Base-by-base conservation (phyloP, 1,284 basidiomycete genomes). In the Pseudozyma hubeiensis region DNA sequence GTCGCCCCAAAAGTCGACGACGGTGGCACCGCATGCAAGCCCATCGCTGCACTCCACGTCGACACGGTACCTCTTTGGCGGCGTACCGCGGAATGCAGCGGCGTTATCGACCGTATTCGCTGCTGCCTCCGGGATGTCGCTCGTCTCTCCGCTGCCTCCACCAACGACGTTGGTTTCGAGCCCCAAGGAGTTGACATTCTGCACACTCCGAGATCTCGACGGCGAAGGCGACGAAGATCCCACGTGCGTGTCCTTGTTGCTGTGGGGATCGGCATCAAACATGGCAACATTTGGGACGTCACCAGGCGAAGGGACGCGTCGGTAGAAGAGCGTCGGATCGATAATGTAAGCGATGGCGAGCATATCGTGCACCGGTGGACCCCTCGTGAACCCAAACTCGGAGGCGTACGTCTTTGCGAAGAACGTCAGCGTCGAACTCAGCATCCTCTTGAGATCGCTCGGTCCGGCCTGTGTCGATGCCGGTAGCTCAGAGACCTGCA, bases 291-390 rank as follows among this genome's bases (percentile, higher is more conserved):
- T 59, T 0, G 69, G 64, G 6, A 58, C 51, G 35, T 73, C 70
- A 8, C 70, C 70, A 41, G 70, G 70, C n/a, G 75, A 65, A 19
- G 66, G 66, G 5, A 60, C 60, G 31, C 65, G 61, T 7, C 64
- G 64, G 40, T 65, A 64, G 62, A 81, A 81, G 30, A 81, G 61
- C n/a, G 59, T 59, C n/a, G 75, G 77, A 44, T 79, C 75, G 41
- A 78, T 64, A 19, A 81, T 67, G 53, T 79, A 81, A 16, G 75
- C 79, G 19, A 80, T 71, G n/a, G 73, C 66, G 16, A 81, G 66
- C 60, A 79, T 63, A 61, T 81, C 80, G 56, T 81, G 80, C 3
- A 81, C 72, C 7, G 80, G 80, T 7, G 80, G 80, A 9, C 80
- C 80, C 30, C 60, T 52, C 0, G 53, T 62, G 52, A 81, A 81